Evolutionary conservation across 2,329 filamentous ascomycete species (phyloP).

Genomic region (Aspergillus candidus): DNA sequence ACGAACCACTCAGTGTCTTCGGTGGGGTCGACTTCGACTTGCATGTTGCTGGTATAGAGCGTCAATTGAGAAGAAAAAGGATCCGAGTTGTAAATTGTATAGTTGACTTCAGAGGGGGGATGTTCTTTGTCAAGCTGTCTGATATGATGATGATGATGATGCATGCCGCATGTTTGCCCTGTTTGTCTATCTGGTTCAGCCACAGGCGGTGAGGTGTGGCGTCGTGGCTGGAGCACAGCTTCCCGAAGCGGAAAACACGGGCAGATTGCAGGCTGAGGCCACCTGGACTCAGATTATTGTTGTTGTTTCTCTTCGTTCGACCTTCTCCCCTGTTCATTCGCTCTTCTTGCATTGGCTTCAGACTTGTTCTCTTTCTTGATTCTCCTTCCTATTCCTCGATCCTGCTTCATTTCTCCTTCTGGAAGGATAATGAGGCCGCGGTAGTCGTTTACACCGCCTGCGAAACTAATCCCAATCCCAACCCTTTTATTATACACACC

Average conservation of each 20-base stretch:
- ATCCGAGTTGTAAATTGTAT: no score
- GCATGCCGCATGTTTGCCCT: conserved; percentile 36
- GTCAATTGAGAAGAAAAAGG: background rate
- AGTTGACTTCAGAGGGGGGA: no score
- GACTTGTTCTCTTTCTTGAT: conserved; percentile 6
- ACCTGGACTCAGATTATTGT: conserved; percentile 28
- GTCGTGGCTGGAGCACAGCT: conserved; percentile 19
- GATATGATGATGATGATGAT: conserved; percentile 6
- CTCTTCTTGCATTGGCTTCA: background rate
- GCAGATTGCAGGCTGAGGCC: conserved; percentile 18
- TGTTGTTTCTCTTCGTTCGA: no score
- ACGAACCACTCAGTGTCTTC: conserved; percentile 92
- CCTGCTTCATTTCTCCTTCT: conserved; percentile 1
- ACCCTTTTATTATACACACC: conserved; percentile 4
- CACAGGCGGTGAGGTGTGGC: conserved; percentile 19
- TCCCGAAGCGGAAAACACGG: no score
- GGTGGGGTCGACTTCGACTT: conserved; percentile 89
- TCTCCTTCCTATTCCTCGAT: conserved; percentile 6
- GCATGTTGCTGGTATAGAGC: conserved; percentile 32
- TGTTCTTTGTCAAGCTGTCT: no score
- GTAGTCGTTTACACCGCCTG: conserved; percentile 21
- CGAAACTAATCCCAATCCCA: conserved; percentile 9
- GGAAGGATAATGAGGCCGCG: conserved; percentile 28
- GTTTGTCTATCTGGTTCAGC: conserved; percentile 25
- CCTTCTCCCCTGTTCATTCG: no score